A percentile compares a stretch with the other conserved stretches of the same genome.
Conservation (phyloP, 139 green algal genomes). For the Closterium sp. region DNA sequence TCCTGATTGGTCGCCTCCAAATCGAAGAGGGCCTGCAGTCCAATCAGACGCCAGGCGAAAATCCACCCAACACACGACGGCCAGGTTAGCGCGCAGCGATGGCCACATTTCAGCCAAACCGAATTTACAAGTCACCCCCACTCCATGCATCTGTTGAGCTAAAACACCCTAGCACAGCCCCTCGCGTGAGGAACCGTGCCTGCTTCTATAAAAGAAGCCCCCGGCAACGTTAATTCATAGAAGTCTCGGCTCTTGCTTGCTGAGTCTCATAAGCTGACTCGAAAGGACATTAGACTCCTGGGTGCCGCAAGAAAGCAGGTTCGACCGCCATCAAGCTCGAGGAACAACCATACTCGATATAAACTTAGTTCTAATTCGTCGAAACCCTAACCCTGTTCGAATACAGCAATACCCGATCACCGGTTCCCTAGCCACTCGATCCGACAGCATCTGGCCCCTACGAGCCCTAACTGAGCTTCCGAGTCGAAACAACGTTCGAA, state of each 20-base stretch:
- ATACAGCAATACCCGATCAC: not conserved
- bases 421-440: not conserved
- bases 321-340: no score
- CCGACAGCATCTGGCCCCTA: not conserved
- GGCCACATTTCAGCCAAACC: not conserved
- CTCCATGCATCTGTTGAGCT: no score
- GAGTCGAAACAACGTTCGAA: not conserved
- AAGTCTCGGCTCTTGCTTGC: no score
- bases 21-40: slow-evolving; percentile 94
- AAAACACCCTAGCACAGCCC: no score
- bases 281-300: no score
- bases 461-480: not conserved
- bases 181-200: no score
- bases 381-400: not conserved
- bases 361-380: not conserved
- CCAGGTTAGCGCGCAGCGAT: not conserved
- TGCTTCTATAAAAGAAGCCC: no score
- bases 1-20: slow-evolving; percentile 97
- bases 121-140: no score
- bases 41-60: not conserved
- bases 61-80: not conserved
- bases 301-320: not conserved
- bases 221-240: no score
- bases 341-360: no score
- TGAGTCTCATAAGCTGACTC: no score